Conservation (phyloP, 106 monocot genomes). For the Cymbidium sinense region DNA sequence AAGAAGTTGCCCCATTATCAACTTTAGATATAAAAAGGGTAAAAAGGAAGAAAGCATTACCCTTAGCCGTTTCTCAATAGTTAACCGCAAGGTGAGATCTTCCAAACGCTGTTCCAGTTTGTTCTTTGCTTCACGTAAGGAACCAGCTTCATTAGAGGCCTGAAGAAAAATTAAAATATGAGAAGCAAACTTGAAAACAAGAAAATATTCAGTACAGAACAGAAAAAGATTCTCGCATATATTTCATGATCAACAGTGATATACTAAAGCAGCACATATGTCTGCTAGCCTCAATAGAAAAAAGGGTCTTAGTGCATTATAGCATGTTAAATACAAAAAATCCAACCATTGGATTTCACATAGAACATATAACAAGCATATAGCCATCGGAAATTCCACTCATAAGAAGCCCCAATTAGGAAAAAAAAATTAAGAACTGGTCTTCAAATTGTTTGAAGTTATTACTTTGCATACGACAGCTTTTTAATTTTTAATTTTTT, state of each 20-base stretch:
- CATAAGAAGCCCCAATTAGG: no score
- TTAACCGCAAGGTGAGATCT: constrained; percentile 58
- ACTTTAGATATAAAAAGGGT: no score
- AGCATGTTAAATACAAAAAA: background rate
- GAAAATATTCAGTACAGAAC: background rate
- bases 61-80: constrained; percentile 66
- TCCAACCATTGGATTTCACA: background rate
- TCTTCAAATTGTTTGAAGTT: no score
- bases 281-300: background rate
- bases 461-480: no score
- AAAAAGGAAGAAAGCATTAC: constrained; percentile 23
- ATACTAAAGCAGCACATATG: background rate
- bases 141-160: constrained; percentile 90
- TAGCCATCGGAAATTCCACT: no score
- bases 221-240: background rate
- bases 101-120: constrained; percentile 81
- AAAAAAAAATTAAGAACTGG: no score
- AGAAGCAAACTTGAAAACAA: background rate
- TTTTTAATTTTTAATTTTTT: no score
- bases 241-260: constrained; percentile 1
- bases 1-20: no score
- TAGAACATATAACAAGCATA: no score
- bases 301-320: background rate
- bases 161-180: constrained; percentile 12
- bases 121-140: constrained; percentile 80